A percentile compares a stretch with the other conserved stretches of the same genome.
phyloP scores from a whole-genome alignment of 2,329 filamentous ascomycete genomes.

The Metarhizium sp. region DNA sequence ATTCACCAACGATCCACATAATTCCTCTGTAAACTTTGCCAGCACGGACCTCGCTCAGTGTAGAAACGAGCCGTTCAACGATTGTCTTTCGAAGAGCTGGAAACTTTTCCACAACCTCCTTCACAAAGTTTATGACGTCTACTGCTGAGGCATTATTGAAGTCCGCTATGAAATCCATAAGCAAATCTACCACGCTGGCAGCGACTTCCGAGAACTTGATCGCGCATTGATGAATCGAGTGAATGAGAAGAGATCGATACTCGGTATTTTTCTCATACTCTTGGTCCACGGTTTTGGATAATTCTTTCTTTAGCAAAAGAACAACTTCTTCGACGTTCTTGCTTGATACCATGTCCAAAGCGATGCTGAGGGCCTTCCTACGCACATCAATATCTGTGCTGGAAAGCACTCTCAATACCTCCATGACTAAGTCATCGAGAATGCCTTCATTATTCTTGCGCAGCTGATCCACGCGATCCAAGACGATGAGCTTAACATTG shows the following conservation, averaged over 20 bases:
- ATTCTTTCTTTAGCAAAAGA: constrained; percentile 90
- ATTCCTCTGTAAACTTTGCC: constrained; percentile 97
- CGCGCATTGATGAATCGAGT: constrained; percentile 95
- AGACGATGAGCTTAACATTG: constrained; percentile 96
- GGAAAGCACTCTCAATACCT: constrained; percentile 87
- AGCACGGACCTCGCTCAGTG: constrained; percentile 84
- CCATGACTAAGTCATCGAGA: constrained; percentile 91
- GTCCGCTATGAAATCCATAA: constrained; percentile 99
- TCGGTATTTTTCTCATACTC: constrained; percentile 98
- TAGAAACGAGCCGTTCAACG: constrained; percentile 79
- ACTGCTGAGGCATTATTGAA: constrained; percentile 96
- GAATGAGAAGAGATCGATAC: constrained; percentile 89
- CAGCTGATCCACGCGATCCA: constrained; percentile 85
- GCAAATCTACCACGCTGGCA: constrained; percentile 85
- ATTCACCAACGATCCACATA: constrained; percentile 96
- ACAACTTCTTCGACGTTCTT: constrained; percentile 98
- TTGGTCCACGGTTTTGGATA: constrained; percentile 94
- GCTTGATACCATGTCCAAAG: constrained; percentile 95
- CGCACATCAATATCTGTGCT: constrained; percentile 95
- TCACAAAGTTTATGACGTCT: constrained; percentile 97
- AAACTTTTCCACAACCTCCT: constrained; percentile 98
- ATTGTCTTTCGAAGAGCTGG: constrained; percentile 81
- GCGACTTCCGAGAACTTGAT: constrained; percentile 99
- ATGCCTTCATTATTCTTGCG: constrained; percentile 84
- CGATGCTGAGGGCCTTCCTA: constrained; percentile 80